These are phyloP conservation scores for Curvularia verruculosa DNA, from an alignment of 2,329 filamentous ascomycete species.

Conservation along the genomic window DNA sequence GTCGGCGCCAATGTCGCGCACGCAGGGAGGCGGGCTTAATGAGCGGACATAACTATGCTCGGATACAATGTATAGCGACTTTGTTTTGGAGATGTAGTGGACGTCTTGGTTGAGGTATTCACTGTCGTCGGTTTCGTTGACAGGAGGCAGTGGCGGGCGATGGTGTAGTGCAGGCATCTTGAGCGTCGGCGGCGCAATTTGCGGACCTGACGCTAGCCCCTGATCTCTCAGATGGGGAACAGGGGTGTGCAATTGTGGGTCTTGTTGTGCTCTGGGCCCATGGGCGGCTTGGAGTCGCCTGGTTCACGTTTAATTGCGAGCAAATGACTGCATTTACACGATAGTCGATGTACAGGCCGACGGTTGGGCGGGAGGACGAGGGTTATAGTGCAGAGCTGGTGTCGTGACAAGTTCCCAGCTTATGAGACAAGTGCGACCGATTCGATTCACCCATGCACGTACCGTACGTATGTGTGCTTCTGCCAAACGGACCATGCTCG, in stretches of 20 bases:
- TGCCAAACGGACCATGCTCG: conserved; percentile 19
- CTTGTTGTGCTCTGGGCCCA: conserved; percentile 21
- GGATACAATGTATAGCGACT: conserved; percentile 43
- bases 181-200: conserved; percentile 36
- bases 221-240: conserved; percentile 15
- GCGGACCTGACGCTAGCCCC: conserved; percentile 27
- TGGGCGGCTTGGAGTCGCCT: conserved; percentile 14
- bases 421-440: conserved; percentile 5
- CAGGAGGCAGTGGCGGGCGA: conserved; percentile 24
- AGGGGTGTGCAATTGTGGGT: conserved; percentile 24
- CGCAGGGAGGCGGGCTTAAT: conserved; percentile 36
- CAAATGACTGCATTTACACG: conserved; percentile 1
- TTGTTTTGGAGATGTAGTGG: conserved; percentile 29
- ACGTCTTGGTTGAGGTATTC: conserved; percentile 17
- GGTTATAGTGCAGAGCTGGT: neutral
- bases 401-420: conserved; percentile 4
- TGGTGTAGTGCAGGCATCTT: conserved; percentile 39
- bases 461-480: conserved; percentile 12
- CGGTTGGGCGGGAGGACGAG: neutral
- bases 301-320: conserved; percentile 5
- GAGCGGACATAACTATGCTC: conserved; percentile 46
- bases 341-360: too few species aligned
- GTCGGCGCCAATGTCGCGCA: conserved; percentile 35
- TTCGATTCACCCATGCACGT: conserved; percentile 5
- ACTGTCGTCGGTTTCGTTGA: conserved; percentile 15